Base-by-base conservation (phyloP, 306 rosid species). In the Echinosophora koreensis region DNA sequence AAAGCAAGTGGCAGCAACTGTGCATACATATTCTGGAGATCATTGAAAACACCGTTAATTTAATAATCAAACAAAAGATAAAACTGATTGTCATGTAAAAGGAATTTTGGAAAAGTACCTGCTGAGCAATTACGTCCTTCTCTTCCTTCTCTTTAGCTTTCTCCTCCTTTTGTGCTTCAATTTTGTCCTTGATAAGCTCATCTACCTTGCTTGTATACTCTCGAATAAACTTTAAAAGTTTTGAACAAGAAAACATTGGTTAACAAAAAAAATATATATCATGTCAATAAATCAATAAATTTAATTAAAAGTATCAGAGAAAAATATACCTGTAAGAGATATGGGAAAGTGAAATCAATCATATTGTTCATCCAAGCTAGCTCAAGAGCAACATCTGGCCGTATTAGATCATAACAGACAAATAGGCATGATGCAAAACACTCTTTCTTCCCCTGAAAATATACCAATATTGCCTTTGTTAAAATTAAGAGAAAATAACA, bases 341-440 rank as follows among this genome's bases (percentile, higher is more conserved):
- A 94, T 17, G 98, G 98, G 82, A 94, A 91, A 69, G 96, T 86
- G 70, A 94, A 94, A 83, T 94, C 98, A 66, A 91, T 82, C 92
- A 94, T 94, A 74, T 90, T 91, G 87, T 94, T 90, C 87, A 87
- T 84, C 98, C 98, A 94, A 44, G 98, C 96, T 54, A 94, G 88
- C 79, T 94, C 98, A 57, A 94, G 94, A 57, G 89, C 97, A 75
- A 92, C 85, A 49, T 94, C 98, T 2, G 92, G 86, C 82, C 98
- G 89, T 8, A 94, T 87, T 49, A 94, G 76, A 84, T 94, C 98
- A 13, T 91, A 94, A 59, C 98, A 94, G 71, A 94, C 97, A 74
- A 94, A 94, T 87, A 94, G 96, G 85, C 98, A 94, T 14, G 98
- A 91, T 2, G 98, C 98, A 81, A 91, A 94, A 83, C 98, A 94